These are phyloP conservation scores for Trypanosoma caninum DNA, from an alignment of 208 protist genomes.

Conservation along the genomic window DNA sequence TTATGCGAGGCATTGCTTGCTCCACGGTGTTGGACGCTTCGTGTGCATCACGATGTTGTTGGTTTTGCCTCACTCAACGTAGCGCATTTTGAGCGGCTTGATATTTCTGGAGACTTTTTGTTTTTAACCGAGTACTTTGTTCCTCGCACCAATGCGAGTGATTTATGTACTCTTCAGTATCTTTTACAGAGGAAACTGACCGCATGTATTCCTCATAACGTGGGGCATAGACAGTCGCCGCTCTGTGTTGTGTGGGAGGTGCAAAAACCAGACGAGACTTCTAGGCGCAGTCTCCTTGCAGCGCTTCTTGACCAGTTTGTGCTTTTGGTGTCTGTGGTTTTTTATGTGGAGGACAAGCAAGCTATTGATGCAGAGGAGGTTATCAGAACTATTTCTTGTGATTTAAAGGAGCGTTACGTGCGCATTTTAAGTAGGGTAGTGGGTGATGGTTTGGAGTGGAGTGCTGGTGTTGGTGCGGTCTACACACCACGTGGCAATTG, in stretches of 20 bases:
- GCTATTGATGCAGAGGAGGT: constrained; percentile 8
- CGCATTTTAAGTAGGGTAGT: neutral
- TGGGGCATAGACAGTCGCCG: neutral
- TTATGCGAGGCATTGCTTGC: constrained; percentile 46
- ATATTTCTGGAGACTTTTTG: constrained; percentile 23
- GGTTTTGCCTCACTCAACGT: constrained; percentile 34
- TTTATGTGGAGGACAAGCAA: constrained; percentile 11
- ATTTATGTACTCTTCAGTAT: neutral
- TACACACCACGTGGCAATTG: constrained; percentile 14
- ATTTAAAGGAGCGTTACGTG: constrained; percentile 18
- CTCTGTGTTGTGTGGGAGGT: constrained; percentile 19
- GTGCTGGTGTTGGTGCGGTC: neutral
- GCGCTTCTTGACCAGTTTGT: constrained; percentile 22
- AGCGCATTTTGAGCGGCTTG: constrained; percentile 43
- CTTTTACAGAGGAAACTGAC: neutral
- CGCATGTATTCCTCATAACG: neutral
- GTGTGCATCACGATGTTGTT: constrained; percentile 48
- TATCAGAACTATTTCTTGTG: constrained; percentile 15
- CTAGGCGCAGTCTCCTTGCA: neutral
- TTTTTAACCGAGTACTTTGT: constrained; percentile 64
- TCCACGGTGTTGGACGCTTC: constrained; percentile 48
- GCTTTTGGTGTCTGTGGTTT: constrained; percentile 30
- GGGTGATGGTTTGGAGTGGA: neutral
- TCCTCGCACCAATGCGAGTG: constrained; percentile 1
- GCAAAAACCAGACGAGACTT: neutral